Conservation (phyloP, 2,329 filamentous ascomycete genomes). For the Alternaria dauci region DNA sequence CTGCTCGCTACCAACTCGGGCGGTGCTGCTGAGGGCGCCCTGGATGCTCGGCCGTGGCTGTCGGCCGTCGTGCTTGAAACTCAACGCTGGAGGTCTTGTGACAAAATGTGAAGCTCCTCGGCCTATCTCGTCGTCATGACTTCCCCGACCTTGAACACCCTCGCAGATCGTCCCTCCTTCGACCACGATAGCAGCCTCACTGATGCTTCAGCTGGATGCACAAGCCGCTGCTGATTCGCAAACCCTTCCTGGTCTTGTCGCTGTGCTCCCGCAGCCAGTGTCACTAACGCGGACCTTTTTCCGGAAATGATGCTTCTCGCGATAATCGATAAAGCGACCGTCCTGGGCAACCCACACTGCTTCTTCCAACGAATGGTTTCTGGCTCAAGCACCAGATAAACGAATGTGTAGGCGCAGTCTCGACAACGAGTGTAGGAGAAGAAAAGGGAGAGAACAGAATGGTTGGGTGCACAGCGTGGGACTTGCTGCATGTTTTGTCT, state of each 20-base stretch:
- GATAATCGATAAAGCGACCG: constrained; percentile 17
- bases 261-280: constrained; percentile 23
- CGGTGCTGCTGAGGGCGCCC: not conserved
- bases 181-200: constrained; percentile 4
- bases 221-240: constrained; percentile 7
- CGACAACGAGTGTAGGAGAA: constrained; percentile 37
- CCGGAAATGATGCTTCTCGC: constrained; percentile 16
- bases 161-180: constrained; percentile 6
- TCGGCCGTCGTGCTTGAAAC: not conserved
- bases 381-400: constrained; percentile 11
- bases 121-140: constrained; percentile 14
- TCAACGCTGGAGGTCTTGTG: not conserved
- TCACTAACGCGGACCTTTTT: constrained; percentile 21
- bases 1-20: constrained; percentile 6
- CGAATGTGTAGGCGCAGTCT: constrained; percentile 20
- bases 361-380: constrained; percentile 9
- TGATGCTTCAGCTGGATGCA: not conserved
- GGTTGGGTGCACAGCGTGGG: constrained; percentile 26
- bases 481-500: constrained; percentile 34
- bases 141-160: constrained; percentile 1
- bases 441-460: constrained; percentile 22
- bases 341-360: constrained; percentile 1
- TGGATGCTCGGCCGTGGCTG: not conserved
- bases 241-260: constrained; percentile 20
- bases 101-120: constrained; percentile 2